Conservation (phyloP, 2,329 filamentous ascomycete species). For the Colletotrichum truncatum region DNA sequence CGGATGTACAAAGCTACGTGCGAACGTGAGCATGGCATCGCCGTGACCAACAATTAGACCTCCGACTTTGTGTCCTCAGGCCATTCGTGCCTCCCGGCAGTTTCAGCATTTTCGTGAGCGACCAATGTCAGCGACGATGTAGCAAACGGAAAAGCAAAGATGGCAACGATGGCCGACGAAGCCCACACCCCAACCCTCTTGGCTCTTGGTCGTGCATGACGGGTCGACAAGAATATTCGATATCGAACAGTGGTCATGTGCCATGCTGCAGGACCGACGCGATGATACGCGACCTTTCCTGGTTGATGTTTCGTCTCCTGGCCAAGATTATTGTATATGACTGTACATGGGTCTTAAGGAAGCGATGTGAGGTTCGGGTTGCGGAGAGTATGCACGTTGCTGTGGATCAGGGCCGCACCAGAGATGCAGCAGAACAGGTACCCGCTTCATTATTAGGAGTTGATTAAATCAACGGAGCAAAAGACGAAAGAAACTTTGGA, state of each 20-base stretch:
- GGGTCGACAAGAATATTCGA: background rate
- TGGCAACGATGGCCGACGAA: background rate
- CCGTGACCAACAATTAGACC: background rate
- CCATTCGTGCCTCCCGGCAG: background rate
- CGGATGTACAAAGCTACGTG: background rate
- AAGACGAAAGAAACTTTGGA: background rate
- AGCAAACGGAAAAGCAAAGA: slow-evolving; percentile 13
- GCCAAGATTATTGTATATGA: background rate
- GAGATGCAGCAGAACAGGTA: background rate
- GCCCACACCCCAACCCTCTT: background rate
- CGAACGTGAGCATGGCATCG: background rate
- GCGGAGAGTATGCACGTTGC: background rate
- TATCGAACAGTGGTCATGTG: slow-evolving; percentile 14
- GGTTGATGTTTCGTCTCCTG: background rate
- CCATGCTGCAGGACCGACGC: background rate
- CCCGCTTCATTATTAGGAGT: no score
- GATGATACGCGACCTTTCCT: background rate
- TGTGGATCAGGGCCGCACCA: background rate
- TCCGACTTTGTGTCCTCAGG: background rate
- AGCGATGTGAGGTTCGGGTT: background rate
- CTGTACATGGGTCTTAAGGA: background rate
- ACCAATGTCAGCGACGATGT: background rate
- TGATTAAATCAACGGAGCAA: no score
- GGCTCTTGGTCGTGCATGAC: background rate
- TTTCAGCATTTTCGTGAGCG: background rate